Evolutionary conservation across 139 green algal genomes (phyloP), one percentile per base, ranked within the genome.

Genomic region (Zygnema cylindricum): DNA sequence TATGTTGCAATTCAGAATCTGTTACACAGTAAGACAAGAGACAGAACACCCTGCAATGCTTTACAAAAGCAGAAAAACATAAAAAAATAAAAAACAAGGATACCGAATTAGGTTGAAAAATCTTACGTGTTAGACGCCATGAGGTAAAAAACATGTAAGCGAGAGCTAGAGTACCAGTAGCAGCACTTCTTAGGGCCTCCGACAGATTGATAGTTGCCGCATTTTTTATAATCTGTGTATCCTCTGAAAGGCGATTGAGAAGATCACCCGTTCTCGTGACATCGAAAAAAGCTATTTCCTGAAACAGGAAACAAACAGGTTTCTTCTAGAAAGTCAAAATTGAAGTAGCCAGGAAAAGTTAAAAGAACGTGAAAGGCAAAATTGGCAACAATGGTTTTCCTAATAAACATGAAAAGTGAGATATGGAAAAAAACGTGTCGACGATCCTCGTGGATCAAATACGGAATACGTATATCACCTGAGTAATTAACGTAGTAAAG

Each of bases 241-340:
- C 87, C 86, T 91, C 87, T 11, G 87, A 42, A 2, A 91, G n/a
- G 25, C 87, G 83, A 35, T 40, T 90, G 30, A 91, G n/a, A 23
- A 91, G 38, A 43, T 91, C 87, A 40, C 87, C 87, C 30, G 57
- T 86, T 0, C 87, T 38, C 33, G 71, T 87, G n/a, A 33, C 54
- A 55, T 91, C 87, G 32, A 92, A 91, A 40, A 91, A 91, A 2
- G 39, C 87, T 21, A 91, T 69, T 21, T 91, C 87, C 87, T 91
- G 87, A 2, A 35, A n/a, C n/a, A n/a, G n/a, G n/a, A n/a, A n/a
- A n/a, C n/a, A n/a, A n/a, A n/a, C n/a, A n/a, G n/a, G n/a, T n/a
- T n/a, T n/a, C n/a, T n/a, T n/a, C n/a, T n/a, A n/a, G n/a, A n/a
- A n/a, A n/a, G n/a, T n/a, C n/a, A n/a, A n/a, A n/a, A n/a, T n/a